Conservation (phyloP, 306 rosid genomes). For the Boehmeria nivea region DNA sequence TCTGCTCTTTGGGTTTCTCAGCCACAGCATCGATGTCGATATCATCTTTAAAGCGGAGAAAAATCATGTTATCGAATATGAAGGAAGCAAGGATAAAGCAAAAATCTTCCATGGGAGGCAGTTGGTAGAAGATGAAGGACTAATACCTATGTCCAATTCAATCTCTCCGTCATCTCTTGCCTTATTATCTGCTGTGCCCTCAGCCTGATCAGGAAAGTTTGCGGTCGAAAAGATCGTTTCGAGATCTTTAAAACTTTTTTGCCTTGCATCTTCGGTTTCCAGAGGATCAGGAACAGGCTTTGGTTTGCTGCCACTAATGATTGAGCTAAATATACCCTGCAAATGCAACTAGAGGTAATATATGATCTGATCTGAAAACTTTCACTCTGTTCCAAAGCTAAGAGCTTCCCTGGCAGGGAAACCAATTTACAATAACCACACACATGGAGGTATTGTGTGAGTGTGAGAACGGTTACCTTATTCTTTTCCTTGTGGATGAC, state of each 20-base stretch:
- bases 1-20: slow-evolving; percentile 66
- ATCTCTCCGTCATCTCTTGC: slow-evolving; percentile 31
- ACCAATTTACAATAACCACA: too few species aligned
- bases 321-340: slow-evolving; percentile 74
- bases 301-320: slow-evolving; percentile 62
- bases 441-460: too few species aligned
- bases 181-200: slow-evolving; percentile 35
- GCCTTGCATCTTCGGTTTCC: slow-evolving; percentile 55
- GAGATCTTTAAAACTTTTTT: slow-evolving; percentile 54
- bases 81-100: background rate
- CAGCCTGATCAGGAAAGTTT: slow-evolving; percentile 45
- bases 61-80: background rate
- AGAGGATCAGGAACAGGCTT: slow-evolving; percentile 37
- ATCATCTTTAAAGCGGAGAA: slow-evolving; percentile 46
- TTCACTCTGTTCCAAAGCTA: too few species aligned
- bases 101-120: too few species aligned
- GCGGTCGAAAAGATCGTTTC: slow-evolving; percentile 45
- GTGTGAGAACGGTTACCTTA: slow-evolving; percentile 38
- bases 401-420: too few species aligned
- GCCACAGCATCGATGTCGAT: slow-evolving; percentile 50
- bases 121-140: background rate
- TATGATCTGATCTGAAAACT: too few species aligned
- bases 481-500: slow-evolving; percentile 64
- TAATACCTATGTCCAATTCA: slow-evolving; percentile 54
- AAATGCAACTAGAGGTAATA: background rate